Conservation (phyloP, 495 filamentous ascomycete species). For the Podospora comata region DNA sequence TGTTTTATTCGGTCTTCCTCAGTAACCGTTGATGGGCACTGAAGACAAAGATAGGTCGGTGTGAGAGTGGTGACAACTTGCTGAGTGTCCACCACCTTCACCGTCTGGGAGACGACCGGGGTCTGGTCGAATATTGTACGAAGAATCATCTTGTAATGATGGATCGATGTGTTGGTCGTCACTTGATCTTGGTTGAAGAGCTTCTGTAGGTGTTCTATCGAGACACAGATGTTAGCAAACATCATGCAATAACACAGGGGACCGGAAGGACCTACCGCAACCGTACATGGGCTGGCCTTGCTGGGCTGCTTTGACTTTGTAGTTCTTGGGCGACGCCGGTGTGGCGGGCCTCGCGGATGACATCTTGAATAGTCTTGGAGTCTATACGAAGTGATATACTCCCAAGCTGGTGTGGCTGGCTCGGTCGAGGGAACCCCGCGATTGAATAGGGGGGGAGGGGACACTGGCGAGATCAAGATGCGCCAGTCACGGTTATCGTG, state of each 20-base stretch:
- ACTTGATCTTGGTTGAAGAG: slow-evolving; percentile 50
- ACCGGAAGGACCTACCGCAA: slow-evolving; percentile 45
- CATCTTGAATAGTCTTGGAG: slow-evolving; percentile 28
- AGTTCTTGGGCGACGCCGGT: slow-evolving; percentile 52
- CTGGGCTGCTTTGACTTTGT: slow-evolving; percentile 49
- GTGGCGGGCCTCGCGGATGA: slow-evolving; percentile 43
- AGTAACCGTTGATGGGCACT: slow-evolving; percentile 59
- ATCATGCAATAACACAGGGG: background rate
- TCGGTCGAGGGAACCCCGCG: background rate
- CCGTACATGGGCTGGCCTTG: slow-evolving; percentile 53
- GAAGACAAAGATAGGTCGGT: slow-evolving; percentile 66
- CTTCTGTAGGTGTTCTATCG: slow-evolving; percentile 51
- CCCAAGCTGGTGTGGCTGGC: background rate
- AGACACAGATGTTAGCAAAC: slow-evolving; percentile 20
- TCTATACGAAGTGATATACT: background rate
- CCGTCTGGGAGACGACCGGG: slow-evolving; percentile 49
- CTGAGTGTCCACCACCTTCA: slow-evolving; percentile 41
- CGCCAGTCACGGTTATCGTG: background rate
- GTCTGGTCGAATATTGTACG: slow-evolving; percentile 50
- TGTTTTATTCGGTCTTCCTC: slow-evolving; percentile 57
- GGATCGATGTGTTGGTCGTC: slow-evolving; percentile 48
- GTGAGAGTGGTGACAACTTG: slow-evolving; percentile 49
- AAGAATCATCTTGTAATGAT: slow-evolving; percentile 54
- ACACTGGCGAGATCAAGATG: background rate
- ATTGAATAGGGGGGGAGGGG: background rate